A percentile compares a stretch with the other conserved stretches of the same genome.
Conservation (phyloP, 306 rosid genomes). For the Castanea sativa region DNA sequence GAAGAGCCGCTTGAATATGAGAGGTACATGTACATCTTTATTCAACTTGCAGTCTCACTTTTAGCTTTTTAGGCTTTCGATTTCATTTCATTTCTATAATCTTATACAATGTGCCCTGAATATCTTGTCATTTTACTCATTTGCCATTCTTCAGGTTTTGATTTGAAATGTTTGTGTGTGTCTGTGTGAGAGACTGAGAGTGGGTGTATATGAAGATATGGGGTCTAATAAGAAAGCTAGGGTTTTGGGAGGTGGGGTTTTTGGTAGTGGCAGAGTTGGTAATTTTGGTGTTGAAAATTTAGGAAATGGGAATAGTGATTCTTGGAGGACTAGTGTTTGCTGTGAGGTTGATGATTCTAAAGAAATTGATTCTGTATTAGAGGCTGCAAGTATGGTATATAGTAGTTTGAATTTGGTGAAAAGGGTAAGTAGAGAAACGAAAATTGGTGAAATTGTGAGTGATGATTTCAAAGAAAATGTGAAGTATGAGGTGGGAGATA, state of each 20-base stretch:
- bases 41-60: background rate
- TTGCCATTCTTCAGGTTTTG: background rate
- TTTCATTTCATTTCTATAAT: background rate
- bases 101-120: background rate
- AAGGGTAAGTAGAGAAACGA: background rate
- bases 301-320: background rate
- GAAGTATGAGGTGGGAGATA: conserved; percentile 18
- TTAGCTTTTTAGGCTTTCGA: background rate
- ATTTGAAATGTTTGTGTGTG: background rate
- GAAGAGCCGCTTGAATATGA: background rate
- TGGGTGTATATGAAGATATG: background rate
- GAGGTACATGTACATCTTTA: background rate
- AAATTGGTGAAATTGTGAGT: background rate
- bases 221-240: background rate
- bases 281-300: background rate
- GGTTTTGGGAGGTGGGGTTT: background rate
- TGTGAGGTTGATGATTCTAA: too few species aligned
- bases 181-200: background rate
- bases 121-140: background rate
- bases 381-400: background rate
- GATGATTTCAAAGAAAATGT: background rate
- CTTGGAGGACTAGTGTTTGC: background rate
- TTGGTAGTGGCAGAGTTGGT: background rate
- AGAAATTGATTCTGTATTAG: background rate
- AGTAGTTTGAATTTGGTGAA: background rate